Percentiles rank a stretch among this genome's conserved stretches.
Conservation (phyloP, 345 rosid species). For the Aegle marmelos region DNA sequence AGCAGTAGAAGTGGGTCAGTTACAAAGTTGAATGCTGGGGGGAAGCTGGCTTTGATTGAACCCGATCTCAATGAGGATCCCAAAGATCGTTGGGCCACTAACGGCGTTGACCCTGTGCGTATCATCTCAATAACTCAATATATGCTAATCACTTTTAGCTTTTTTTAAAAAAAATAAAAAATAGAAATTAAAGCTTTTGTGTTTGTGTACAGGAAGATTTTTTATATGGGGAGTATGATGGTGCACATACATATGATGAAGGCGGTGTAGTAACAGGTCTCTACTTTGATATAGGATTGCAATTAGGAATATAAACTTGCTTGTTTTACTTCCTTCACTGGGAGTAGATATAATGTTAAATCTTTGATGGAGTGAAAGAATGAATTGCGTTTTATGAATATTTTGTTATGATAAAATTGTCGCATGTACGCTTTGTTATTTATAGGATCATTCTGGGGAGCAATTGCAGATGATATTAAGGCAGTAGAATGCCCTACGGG, state of each 20-base stretch:
- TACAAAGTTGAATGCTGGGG: slow-evolving; percentile 44
- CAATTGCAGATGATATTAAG: slow-evolving; percentile 55
- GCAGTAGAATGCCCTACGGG: slow-evolving; percentile 70
- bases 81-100: slow-evolving; percentile 60
- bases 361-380: neutral
- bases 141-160: neutral
- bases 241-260: slow-evolving; percentile 76
- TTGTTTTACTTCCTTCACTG: neutral
- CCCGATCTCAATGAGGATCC: slow-evolving; percentile 93
- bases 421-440: neutral
- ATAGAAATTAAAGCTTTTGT: neutral
- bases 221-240: slow-evolving; percentile 71
- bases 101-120: slow-evolving; percentile 53
- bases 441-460: slow-evolving; percentile 70
- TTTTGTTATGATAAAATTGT: neutral
- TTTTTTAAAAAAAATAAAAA: too few species aligned
- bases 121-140: neutral
- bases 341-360: neutral
- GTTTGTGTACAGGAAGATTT: slow-evolving; percentile 65
- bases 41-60: slow-evolving; percentile 57
- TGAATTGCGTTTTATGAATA: neutral
- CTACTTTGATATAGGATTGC: neutral
- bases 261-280: slow-evolving; percentile 46
- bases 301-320: neutral
- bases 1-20: slow-evolving; percentile 18